Evolutionary conservation across 169 alveolate genomes (phyloP).

Genomic region (Ichthyophthirius multifiliis): DNA sequence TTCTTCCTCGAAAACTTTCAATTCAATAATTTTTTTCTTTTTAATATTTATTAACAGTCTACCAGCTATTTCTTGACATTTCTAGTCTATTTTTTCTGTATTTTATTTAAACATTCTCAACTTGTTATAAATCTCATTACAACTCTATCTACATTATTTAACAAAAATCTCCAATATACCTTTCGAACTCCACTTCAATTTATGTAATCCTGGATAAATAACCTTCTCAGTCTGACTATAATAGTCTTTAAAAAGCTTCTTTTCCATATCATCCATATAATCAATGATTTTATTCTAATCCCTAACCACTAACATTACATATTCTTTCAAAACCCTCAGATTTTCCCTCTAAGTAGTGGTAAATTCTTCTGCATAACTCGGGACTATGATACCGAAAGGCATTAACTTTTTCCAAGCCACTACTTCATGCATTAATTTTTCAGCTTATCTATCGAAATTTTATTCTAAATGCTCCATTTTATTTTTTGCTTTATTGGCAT

Average conservation of each 20-base stretch:
- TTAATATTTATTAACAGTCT: constrained; percentile 68
- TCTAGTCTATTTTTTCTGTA: constrained; percentile 57
- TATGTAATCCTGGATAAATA: constrained; percentile 61
- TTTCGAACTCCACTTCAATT: constrained; percentile 66
- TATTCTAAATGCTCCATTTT: constrained; percentile 65
- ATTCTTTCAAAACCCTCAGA: constrained; percentile 83
- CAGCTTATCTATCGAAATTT: constrained; percentile 83
- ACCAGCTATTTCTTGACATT: constrained; percentile 60
- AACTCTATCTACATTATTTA: constrained; percentile 84
- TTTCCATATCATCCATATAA: constrained; percentile 72
- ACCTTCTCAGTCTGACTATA: constrained; percentile 46
- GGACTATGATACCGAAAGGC: constrained; percentile 71
- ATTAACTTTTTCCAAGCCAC: constrained; percentile 89
- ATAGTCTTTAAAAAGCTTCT: constrained; percentile 68
- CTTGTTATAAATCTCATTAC: constrained; percentile 75
- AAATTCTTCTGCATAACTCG: constrained; percentile 40
- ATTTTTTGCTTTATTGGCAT: not conserved
- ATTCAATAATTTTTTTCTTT: constrained; percentile 69
- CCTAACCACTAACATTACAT: constrained; percentile 88
- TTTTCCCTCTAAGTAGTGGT: constrained; percentile 79
- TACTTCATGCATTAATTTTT: constrained; percentile 80
- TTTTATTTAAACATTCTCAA: constrained; percentile 81
- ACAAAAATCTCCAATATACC: constrained; percentile 86
- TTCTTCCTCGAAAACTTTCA: constrained; percentile 71
- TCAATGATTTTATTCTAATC: constrained; percentile 85